Evolutionary conservation across 2,329 filamentous ascomycete genomes (phyloP).

Genomic region (Colletotrichum noveboracense): DNA sequence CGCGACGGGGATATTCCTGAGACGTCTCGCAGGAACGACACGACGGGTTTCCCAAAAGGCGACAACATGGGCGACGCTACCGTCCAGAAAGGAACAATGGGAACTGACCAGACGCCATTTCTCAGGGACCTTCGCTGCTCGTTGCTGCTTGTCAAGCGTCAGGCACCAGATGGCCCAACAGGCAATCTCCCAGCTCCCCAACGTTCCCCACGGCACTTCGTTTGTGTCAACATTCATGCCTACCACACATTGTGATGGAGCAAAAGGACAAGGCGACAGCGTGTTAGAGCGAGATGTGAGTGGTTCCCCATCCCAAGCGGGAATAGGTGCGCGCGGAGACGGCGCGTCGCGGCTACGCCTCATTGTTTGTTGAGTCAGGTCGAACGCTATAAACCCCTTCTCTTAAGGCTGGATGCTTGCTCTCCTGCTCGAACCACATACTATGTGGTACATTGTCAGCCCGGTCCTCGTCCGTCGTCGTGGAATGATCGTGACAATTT

Average conservation of each 20-base stretch:
- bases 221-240: background rate
- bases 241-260: background rate
- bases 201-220: background rate
- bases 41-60: background rate
- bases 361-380: conserved; percentile 17
- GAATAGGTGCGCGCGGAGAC: background rate
- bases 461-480: background rate
- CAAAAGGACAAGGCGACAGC: background rate
- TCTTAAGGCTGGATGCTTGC: background rate
- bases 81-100: background rate
- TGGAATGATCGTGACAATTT: background rate
- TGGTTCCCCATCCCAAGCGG: background rate
- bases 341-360: conserved; percentile 6
- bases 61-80: background rate
- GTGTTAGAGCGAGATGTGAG: background rate
- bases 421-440: background rate
- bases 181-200: background rate
- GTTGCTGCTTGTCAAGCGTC: background rate
- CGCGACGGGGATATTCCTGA: background rate
- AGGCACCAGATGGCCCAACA: background rate
- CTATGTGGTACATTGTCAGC: background rate
- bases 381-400: background rate
- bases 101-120: background rate
- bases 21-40: background rate
- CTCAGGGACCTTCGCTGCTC: background rate